Conservation (phyloP, 208 protist genomes). For the Polymyxa betae region DNA sequence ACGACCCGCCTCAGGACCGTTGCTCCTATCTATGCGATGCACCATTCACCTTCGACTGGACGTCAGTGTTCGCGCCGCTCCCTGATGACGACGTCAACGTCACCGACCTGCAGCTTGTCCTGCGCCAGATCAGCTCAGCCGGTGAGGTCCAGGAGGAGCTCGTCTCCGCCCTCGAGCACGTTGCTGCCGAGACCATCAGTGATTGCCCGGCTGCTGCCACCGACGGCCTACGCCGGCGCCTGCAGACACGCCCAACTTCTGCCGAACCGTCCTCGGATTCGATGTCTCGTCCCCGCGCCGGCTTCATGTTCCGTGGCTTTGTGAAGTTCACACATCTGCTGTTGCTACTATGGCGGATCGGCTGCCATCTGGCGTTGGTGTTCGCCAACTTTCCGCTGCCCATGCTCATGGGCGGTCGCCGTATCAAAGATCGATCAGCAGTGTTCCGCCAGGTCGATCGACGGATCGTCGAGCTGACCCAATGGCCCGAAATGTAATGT, state of each 20-base stretch:
- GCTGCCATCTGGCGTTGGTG: neutral
- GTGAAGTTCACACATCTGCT: neutral
- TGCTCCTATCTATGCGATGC: neutral
- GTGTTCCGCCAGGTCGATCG: conserved; percentile 4
- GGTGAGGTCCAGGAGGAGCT: neutral
- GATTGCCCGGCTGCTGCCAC: neutral
- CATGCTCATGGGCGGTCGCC: neutral
- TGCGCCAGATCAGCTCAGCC: conserved; percentile 16
- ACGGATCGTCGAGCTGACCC: conserved; percentile 1
- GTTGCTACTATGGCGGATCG: neutral
- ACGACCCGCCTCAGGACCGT: neutral
- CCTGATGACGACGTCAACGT: neutral
- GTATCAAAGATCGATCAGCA: conserved; percentile 30
- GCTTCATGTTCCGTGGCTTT: neutral
- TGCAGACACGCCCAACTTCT: neutral
- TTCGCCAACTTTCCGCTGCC: neutral
- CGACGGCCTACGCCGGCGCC: neutral
- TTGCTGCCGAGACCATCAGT: neutral
- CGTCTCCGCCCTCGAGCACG: neutral
- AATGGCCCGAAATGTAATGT: neutral
- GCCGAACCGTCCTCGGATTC: neutral
- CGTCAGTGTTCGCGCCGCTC: neutral
- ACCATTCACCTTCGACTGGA: conserved; percentile 3
- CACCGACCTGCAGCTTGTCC: conserved; percentile 42
- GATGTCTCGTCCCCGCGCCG: neutral